Evolutionary conservation across 208 protist genomes (phyloP).

Genomic region (Acanthamoeba lenticulata): DNA sequence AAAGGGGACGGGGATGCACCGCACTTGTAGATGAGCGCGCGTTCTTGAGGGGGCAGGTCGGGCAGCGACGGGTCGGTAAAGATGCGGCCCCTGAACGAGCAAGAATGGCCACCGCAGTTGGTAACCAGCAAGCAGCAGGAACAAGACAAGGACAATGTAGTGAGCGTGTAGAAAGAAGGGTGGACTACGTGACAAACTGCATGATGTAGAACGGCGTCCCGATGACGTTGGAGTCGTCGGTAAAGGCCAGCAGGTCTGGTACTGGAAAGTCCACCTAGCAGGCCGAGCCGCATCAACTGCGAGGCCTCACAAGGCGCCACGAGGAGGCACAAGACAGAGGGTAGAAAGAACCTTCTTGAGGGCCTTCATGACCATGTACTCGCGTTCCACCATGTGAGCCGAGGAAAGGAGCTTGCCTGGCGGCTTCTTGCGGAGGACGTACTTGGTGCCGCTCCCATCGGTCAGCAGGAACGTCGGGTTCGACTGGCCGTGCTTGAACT

Average conservation of each 20-base stretch:
- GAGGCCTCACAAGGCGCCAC: too few species aligned
- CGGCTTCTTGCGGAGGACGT: constrained; percentile 88
- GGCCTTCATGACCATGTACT: constrained; percentile 61
- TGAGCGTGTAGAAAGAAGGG: neutral
- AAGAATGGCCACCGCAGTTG: neutral
- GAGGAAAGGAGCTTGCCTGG: constrained; percentile 81
- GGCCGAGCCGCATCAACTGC: neutral
- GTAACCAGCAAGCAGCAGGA: neutral
- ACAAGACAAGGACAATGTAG: neutral
- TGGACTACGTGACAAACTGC: constrained; percentile 71
- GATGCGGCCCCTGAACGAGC: neutral
- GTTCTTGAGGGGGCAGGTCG: neutral
- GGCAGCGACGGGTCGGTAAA: constrained; percentile 1
- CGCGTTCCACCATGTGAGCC: constrained; percentile 82
- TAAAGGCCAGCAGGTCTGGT: constrained; percentile 78
- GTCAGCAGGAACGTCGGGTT: constrained; percentile 80
- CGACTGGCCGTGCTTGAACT: constrained; percentile 79
- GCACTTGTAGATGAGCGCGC: neutral
- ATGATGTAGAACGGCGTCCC: constrained; percentile 89
- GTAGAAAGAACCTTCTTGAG: neutral
- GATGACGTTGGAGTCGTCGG: constrained; percentile 84
- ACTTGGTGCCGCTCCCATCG: constrained; percentile 61
- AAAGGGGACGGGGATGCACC: neutral
- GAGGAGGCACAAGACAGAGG: too few species aligned
- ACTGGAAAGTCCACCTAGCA: constrained; percentile 79